These are phyloP conservation scores for Neopestalotiopsis sp. DNA, from an alignment of 2,329 filamentous ascomycete species.

Conservation along the genomic window DNA sequence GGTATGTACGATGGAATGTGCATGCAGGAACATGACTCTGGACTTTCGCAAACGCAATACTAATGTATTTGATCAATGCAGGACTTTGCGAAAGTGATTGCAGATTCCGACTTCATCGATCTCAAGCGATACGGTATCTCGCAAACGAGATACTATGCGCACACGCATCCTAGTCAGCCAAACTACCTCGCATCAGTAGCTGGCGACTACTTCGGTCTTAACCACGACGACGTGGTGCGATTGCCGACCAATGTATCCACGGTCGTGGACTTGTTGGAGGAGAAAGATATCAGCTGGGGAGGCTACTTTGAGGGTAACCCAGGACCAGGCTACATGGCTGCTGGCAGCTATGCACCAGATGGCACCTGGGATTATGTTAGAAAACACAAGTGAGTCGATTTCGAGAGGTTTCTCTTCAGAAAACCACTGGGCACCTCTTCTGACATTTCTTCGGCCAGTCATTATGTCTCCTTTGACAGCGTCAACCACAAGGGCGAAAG, in stretches of 20 bases:
- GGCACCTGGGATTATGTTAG: slow-evolving; percentile 43
- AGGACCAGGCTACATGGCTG: slow-evolving; percentile 51
- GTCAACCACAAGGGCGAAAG: slow-evolving; percentile 47
- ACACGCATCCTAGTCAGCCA: slow-evolving; percentile 48
- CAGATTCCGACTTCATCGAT: slow-evolving; percentile 43
- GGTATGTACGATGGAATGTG: slow-evolving; percentile 25
- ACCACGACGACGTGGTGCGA: slow-evolving; percentile 49
- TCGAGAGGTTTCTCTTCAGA: neutral
- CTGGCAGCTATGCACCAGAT: slow-evolving; percentile 37
- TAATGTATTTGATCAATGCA: slow-evolving; percentile 26
- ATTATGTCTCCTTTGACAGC: slow-evolving; percentile 48
- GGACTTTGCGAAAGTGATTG: slow-evolving; percentile 48
- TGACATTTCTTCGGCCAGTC: slow-evolving; percentile 29
- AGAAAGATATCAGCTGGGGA: slow-evolving; percentile 44
- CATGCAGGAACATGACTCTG: slow-evolving; percentile 7
- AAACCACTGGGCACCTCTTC: too few relatives aligned
- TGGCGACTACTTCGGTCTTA: slow-evolving; percentile 53
- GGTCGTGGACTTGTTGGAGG: slow-evolving; percentile 50
- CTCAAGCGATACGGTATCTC: slow-evolving; percentile 49
- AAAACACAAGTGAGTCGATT: slow-evolving; percentile 42
- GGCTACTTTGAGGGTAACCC: slow-evolving; percentile 52
- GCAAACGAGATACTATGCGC: slow-evolving; percentile 49
- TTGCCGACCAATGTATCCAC: slow-evolving; percentile 51
- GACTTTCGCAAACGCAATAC: neutral
- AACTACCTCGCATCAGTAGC: slow-evolving; percentile 52